phyloP scores from a whole-genome alignment of 2,329 filamentous ascomycete species.

The Aspergillus fumigatus region DNA sequence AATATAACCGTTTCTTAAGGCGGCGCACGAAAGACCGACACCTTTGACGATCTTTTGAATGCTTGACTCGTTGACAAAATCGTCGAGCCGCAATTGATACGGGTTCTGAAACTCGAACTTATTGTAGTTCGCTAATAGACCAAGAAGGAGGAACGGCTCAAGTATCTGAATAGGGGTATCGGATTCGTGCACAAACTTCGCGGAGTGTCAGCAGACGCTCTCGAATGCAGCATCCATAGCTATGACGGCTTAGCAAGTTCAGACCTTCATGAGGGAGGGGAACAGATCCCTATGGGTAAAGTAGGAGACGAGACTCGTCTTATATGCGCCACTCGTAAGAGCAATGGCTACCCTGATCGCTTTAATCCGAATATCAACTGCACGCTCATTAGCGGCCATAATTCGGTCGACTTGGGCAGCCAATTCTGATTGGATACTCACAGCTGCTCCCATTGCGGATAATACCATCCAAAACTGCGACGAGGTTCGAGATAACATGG shows the following conservation, averaged over 20 bases:
- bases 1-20: constrained; percentile 70
- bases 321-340: constrained; percentile 88
- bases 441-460: constrained; percentile 70
- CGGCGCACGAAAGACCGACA: constrained; percentile 67
- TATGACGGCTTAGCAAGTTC: constrained; percentile 9
- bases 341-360: constrained; percentile 78
- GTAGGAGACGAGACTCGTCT: constrained; percentile 89
- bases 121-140: constrained; percentile 93
- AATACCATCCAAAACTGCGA: constrained; percentile 72
- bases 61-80: constrained; percentile 88
- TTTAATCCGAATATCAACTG: constrained; percentile 70
- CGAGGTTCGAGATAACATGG: constrained; percentile 80
- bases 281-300: constrained; percentile 94
- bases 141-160: constrained; percentile 76
- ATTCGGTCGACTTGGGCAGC: not conserved
- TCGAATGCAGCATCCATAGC: not conserved
- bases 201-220: constrained; percentile 9
- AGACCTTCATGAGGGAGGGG: constrained; percentile 87
- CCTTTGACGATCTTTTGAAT: constrained; percentile 78
- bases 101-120: constrained; percentile 99
- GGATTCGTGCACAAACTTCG: constrained; percentile 76
- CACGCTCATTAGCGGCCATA: constrained; percentile 1
- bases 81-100: constrained; percentile 83
- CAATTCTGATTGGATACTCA: constrained; percentile 42
- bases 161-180: constrained; percentile 60